Evolutionary conservation across 257 asterid species (phyloP), one percentile per base, ranked within the genome.

Genomic region (Thymus mandschuricus): DNA sequence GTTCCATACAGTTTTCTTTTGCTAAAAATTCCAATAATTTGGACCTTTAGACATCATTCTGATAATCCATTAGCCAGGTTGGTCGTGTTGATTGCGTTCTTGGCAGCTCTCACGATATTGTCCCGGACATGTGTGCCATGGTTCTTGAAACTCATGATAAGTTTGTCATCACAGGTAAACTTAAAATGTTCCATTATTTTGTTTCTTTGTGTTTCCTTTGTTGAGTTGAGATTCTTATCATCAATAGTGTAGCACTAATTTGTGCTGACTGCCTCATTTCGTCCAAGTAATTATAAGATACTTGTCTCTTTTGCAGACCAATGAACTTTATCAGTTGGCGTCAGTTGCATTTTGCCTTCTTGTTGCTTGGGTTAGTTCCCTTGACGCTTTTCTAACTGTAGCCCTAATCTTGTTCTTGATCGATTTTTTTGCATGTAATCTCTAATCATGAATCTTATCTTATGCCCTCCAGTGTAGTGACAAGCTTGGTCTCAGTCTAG

Each of bases 401-500:
- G 40, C 54, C 54, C 45, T 13, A 29, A 64, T 64, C 49, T 30
- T 54, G n/a, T 48, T 11, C 69, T 62, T 56, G 55, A 45, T 64
- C 33, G 3, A 67, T 59, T 51, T 40, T 59, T 63, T 59, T 30
- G 58, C 46, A 41, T 49, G 10, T 33, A 3, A 31, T 30, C 59
- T 68, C 43, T 30, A 68, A 3, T 33, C 74, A 69, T 58, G 55
- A 74, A 79, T 35, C 66, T 45, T 54, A 15, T 76, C 60, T 77
- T 82, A 34, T 69, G 72, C 31, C 76, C 80, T 94, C 74, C 99
- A 95, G 98, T 86, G 94, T 86, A 92, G 97, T 71, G 98, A 95
- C 85, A 95, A 92, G 88, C 92, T 95, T n/a, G 99, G 97, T 72
- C 94, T 92, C 71, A 95, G 99, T 84, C 80, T 95, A 71, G 99